These are phyloP conservation scores for Lichtheimia ramosa DNA, from an alignment of 371 early-diverging fungal genomes.

Conservation along the genomic window DNA sequence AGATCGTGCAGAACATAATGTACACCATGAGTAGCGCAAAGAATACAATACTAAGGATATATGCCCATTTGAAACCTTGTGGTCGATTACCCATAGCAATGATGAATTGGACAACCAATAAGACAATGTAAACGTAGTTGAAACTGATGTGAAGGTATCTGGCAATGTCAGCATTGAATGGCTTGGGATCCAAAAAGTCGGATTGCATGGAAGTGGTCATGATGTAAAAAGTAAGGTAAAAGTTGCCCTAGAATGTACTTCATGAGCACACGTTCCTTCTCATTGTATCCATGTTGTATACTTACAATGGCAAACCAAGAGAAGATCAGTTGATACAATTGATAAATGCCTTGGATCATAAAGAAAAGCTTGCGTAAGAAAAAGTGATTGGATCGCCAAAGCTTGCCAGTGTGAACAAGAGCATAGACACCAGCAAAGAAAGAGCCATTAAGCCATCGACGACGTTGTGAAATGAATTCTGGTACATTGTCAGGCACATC, in stretches of 20 bases:
- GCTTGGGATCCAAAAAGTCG: slow-evolving; percentile 24
- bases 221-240: slow-evolving; percentile 77
- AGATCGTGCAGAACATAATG: slow-evolving; percentile 58
- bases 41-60: slow-evolving; percentile 51
- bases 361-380: slow-evolving; percentile 63
- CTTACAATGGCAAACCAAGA: slow-evolving; percentile 76
- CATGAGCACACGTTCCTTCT: slow-evolving; percentile 15
- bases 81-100: slow-evolving; percentile 83
- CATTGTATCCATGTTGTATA: slow-evolving; percentile 37
- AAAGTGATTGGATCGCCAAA: slow-evolving; percentile 73
- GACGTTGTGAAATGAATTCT: slow-evolving; percentile 86
- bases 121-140: slow-evolving; percentile 60
- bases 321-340: slow-evolving; percentile 70
- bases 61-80: slow-evolving; percentile 75
- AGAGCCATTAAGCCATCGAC: slow-evolving; percentile 92
- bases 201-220: slow-evolving; percentile 44
- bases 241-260: slow-evolving; percentile 61
- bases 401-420: slow-evolving; percentile 71
- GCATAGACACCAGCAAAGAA: slow-evolving; percentile 94
- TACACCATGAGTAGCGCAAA: slow-evolving; percentile 60
- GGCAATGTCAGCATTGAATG: slow-evolving; percentile 50
- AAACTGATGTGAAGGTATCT: slow-evolving; percentile 50
- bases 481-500: slow-evolving; percentile 85
- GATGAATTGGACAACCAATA: slow-evolving; percentile 69
- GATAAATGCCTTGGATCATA: slow-evolving; percentile 72